Percentiles rank a stretch among this genome's conserved stretches.
Evolutionary conservation across 805 yeast genomes (phyloP).

Genomic region (Pichia paraexigua): DNA sequence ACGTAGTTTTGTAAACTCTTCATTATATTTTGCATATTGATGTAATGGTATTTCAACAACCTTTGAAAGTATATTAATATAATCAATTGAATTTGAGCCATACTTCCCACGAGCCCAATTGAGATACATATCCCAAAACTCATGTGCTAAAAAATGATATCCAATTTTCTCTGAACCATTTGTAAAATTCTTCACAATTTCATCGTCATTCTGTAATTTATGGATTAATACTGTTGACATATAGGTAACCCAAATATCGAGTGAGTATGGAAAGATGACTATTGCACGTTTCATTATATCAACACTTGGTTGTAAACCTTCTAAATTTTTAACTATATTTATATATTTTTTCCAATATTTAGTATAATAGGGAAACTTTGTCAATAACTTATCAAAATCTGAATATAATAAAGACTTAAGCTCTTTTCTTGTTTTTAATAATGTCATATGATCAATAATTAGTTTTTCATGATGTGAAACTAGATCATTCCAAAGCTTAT

Average conservation of each 20-base stretch:
- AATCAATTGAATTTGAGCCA: conserved; percentile 30
- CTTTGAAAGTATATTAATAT: conserved; percentile 35
- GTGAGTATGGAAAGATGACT: conserved; percentile 43
- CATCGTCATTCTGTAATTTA: conserved; percentile 23
- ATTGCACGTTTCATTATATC: conserved; percentile 38
- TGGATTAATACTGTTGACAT: conserved; percentile 43
- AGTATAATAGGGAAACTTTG: conserved; percentile 49
- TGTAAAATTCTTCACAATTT: conserved; percentile 37
- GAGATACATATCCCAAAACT: conserved; percentile 74
- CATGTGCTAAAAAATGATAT: conserved; percentile 64
- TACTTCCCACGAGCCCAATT: conserved; percentile 43
- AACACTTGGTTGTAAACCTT: conserved; percentile 46
- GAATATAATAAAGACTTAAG: conserved; percentile 14
- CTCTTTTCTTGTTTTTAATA: conserved; percentile 11
- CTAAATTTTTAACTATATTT: conserved; percentile 45
- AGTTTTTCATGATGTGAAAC: conserved; percentile 19
- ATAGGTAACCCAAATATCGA: conserved; percentile 67
- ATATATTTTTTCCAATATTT: conserved; percentile 59
- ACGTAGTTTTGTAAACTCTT: conserved; percentile 34
- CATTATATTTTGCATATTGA: conserved; percentile 75
- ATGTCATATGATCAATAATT: conserved; percentile 16
- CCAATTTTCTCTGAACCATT: conserved; percentile 51
- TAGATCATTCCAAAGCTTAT: conserved; percentile 21
- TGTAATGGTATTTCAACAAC: conserved; percentile 63
- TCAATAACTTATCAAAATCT: conserved; percentile 37